Evolutionary conservation across 768 basidiomycete species (phyloP).

Genomic region (Termitomyces sp.): DNA sequence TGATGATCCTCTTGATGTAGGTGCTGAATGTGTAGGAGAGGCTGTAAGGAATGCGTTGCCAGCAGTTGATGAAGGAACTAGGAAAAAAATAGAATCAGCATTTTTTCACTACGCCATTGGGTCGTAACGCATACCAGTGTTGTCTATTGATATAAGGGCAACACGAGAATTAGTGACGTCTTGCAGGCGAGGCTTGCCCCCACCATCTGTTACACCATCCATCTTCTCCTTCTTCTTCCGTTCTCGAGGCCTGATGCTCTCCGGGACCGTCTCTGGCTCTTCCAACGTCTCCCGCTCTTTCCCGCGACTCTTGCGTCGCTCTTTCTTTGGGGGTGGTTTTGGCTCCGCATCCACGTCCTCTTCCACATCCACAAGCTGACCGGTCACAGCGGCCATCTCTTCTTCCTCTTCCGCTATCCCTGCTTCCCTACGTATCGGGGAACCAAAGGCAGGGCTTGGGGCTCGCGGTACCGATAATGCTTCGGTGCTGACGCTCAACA

Average conservation of each 20-base stretch:
- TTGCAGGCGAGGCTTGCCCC: conserved; percentile 49
- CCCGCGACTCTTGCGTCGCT: conserved; percentile 43
- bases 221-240: conserved; percentile 35
- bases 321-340: conserved; percentile 34
- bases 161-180: conserved; percentile 61
- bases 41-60: conserved; percentile 15
- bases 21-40: conserved; percentile 38
- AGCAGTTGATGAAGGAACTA: conserved; percentile 13
- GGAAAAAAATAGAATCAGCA: conserved; percentile 6
- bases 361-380: conserved; percentile 32
- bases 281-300: conserved; percentile 34
- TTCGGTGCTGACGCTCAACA: conserved; percentile 44
- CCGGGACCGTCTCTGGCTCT: conserved; percentile 19
- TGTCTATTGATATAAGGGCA: conserved; percentile 42
- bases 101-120: not conserved
- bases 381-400: conserved; percentile 32
- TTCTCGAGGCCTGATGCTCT: conserved; percentile 13
- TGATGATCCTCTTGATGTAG: conserved; percentile 48
- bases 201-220: conserved; percentile 32
- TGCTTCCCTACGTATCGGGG: conserved; percentile 53
- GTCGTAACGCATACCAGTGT: conserved; percentile 29
- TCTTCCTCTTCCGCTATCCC: conserved; percentile 60
- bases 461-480: conserved; percentile 47
- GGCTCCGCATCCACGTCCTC: conserved; percentile 25
- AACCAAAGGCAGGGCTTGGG: conserved; percentile 67